These are phyloP conservation scores for Dovyalis caffra DNA, from an alignment of 345 rosid genomes.

Conservation along the genomic window DNA sequence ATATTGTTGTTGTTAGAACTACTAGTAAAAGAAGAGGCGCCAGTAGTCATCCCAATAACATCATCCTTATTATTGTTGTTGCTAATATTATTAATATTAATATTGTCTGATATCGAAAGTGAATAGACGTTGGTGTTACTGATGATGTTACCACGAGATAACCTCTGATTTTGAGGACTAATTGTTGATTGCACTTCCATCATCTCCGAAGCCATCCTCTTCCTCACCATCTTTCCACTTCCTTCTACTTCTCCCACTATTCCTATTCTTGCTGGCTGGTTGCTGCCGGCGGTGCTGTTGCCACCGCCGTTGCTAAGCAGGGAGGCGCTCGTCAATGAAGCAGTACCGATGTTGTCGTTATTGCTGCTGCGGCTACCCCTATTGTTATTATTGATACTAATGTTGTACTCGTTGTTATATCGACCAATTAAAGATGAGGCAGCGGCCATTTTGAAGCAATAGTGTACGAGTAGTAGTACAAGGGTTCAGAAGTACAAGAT, in stretches of 20 bases:
- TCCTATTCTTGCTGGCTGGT: neutral
- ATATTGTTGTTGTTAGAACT: neutral
- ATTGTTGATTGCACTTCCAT: constrained; percentile 27
- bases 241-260: neutral
- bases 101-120: neutral
- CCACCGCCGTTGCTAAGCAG: constrained; percentile 4
- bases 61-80: neutral
- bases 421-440: neutral
- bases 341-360: neutral
- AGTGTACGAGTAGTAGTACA: neutral
- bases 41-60: neutral
- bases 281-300: constrained; percentile 15
- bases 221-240: constrained; percentile 54
- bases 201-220: constrained; percentile 88
- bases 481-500: neutral
- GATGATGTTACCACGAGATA: neutral
- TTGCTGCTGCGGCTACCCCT: neutral
- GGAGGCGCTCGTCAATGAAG: neutral
- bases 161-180: constrained; percentile 30
- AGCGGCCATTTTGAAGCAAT: constrained; percentile 14
- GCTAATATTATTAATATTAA: too few species aligned
- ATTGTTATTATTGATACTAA: neutral
- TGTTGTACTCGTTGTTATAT: neutral
- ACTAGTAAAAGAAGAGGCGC: neutral
- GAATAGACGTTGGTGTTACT: neutral